Percentiles rank a stretch among this genome's conserved stretches.
phyloP scores from a whole-genome alignment of 192 early-diverging fungal species.

The Dispira simplex region DNA sequence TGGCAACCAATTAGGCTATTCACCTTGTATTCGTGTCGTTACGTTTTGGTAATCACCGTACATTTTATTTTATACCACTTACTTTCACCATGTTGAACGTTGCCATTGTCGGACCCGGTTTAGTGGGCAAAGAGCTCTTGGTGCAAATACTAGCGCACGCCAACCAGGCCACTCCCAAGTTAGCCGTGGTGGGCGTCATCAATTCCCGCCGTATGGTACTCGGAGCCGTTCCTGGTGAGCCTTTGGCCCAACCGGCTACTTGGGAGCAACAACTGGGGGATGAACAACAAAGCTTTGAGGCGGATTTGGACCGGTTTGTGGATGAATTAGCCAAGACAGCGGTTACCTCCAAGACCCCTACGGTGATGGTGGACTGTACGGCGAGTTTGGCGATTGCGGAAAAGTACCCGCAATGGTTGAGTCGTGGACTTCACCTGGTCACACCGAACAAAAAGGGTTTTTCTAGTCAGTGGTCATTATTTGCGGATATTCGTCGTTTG shows the following conservation, averaged over 20 bases:
- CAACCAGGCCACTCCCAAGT: conserved; percentile 20
- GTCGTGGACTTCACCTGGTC: conserved; percentile 66
- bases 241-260: conserved; percentile 32
- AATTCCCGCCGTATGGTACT: conserved; percentile 61
- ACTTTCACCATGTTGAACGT: conserved; percentile 36
- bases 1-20: not conserved
- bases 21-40: not conserved
- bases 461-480: conserved; percentile 54
- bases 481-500: conserved; percentile 39
- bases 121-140: conserved; percentile 84
- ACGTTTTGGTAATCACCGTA: not conserved
- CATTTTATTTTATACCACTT: not conserved
- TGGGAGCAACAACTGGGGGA: conserved; percentile 24
- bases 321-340: conserved; percentile 20
- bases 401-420: conserved; percentile 72
- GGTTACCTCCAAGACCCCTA: conserved; percentile 29
- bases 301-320: conserved; percentile 36
- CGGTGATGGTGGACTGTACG: conserved; percentile 86
- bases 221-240: conserved; percentile 18
- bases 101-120: conserved; percentile 87
- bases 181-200: conserved; percentile 57
- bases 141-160: conserved; percentile 52
- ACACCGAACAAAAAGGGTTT: conserved; percentile 99
- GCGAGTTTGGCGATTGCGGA: conserved; percentile 59
- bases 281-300: conserved; percentile 28